Evolutionary conservation across 495 filamentous ascomycete genomes (phyloP).

Genomic region (Cladorrhinum samala): DNA sequence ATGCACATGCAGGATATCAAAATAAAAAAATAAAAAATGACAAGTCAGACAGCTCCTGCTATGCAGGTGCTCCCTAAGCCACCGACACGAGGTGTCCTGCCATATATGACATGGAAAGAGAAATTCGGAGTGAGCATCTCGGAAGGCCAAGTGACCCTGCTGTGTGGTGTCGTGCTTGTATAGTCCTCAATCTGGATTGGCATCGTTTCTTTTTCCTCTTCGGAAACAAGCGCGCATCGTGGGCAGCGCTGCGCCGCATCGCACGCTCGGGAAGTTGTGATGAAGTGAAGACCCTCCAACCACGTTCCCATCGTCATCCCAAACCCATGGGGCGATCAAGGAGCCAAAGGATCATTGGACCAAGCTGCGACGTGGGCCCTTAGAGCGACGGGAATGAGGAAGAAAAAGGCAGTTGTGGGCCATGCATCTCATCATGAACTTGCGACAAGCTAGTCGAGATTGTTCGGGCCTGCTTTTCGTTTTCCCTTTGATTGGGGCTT

Average conservation of each 20-base stretch:
- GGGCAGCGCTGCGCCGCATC: background rate
- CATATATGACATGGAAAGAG: constrained; percentile 7
- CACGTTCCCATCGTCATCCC: background rate
- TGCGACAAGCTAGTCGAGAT: constrained; percentile 23
- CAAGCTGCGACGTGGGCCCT: background rate
- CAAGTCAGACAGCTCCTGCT: constrained; percentile 1
- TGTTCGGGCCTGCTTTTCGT: constrained; percentile 22
- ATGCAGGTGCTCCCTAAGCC: constrained; percentile 8
- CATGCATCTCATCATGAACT: constrained; percentile 23
- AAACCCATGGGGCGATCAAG: background rate
- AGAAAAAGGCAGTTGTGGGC: background rate
- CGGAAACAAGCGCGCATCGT: constrained; percentile 16
- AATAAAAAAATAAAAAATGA: constrained; percentile 3
- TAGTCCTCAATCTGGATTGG: background rate
- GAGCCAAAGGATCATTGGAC: background rate
- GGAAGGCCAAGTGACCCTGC: background rate
- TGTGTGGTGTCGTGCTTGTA: background rate
- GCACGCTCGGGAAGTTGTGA: constrained; percentile 5
- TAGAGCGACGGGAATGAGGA: background rate
- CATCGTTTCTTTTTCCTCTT: background rate
- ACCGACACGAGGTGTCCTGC: constrained; percentile 4
- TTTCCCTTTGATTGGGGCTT: constrained; percentile 28
- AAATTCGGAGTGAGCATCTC: constrained; percentile 21
- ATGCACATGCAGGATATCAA: constrained; percentile 1
- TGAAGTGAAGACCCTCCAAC: background rate